These are phyloP conservation scores for Afroboletus lepidellus DNA, from an alignment of 1,284 basidiomycete genomes.

Conservation along the genomic window DNA sequence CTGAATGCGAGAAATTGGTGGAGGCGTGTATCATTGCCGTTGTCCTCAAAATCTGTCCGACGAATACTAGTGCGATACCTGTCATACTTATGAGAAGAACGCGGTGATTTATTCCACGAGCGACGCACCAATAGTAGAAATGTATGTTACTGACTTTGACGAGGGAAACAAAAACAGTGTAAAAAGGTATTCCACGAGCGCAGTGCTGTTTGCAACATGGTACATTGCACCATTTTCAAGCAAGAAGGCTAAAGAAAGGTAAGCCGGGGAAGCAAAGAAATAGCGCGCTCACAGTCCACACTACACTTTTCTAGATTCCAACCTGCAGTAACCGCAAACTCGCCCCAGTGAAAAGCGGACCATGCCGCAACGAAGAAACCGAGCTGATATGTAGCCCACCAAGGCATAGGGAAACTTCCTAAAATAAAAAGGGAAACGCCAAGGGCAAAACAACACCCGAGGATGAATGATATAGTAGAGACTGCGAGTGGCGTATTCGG, in stretches of 20 bases:
- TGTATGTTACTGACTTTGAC: conserved; percentile 52
- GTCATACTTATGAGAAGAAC: conserved; percentile 5
- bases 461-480: conserved; percentile 70
- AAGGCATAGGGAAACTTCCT: conserved; percentile 45
- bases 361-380: conserved; percentile 81
- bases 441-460: conserved; percentile 63
- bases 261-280: background rate
- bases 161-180: conserved; percentile 66
- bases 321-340: conserved; percentile 93
- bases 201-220: conserved; percentile 80
- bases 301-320: conserved; percentile 94
- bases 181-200: conserved; percentile 79
- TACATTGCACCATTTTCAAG: conserved; percentile 90
- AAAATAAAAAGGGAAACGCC: conserved; percentile 49
- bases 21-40: conserved; percentile 95
- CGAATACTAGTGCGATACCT: conserved; percentile 66
- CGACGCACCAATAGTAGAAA: conserved; percentile 56
- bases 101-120: background rate
- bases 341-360: conserved; percentile 89
- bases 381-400: conserved; percentile 76
- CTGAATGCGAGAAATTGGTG: conserved; percentile 88
- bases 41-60: conserved; percentile 82
- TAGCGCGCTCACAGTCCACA: conserved; percentile 76
- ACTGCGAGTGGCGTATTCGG: conserved; percentile 83
- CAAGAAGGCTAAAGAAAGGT: conserved; percentile 73